Conservation (phyloP, 2,329 filamentous ascomycete genomes). For the Xylaria sp. region DNA sequence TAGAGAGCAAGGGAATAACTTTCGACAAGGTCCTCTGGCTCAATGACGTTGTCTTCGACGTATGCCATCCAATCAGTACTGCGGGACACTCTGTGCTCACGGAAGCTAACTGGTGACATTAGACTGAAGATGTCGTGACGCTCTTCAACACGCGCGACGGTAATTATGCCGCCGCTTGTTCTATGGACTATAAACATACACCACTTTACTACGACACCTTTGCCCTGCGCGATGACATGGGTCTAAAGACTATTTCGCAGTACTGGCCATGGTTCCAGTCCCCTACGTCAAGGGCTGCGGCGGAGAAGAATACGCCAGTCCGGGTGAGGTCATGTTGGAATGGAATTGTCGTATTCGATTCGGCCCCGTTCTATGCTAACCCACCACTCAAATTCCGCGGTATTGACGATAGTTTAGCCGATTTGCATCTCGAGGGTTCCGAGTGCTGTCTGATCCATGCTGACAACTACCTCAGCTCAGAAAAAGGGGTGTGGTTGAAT, state of each 20-base stretch:
- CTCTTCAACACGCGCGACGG: slow-evolving; percentile 60
- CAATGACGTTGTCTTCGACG: slow-evolving; percentile 65
- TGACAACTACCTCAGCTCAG: slow-evolving; percentile 55
- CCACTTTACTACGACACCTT: slow-evolving; percentile 67
- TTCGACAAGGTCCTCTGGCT: slow-evolving; percentile 65
- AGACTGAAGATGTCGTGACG: slow-evolving; percentile 54
- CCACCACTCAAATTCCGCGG: slow-evolving; percentile 64
- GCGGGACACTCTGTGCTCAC: slow-evolving; percentile 22
- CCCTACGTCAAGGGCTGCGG: slow-evolving; percentile 48
- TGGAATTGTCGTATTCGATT: slow-evolving; percentile 58
- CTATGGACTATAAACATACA: slow-evolving; percentile 61
- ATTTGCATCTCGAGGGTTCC: slow-evolving; percentile 62
- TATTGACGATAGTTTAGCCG: slow-evolving; percentile 60
- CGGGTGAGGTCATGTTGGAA: slow-evolving; percentile 73
- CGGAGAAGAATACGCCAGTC: slow-evolving; percentile 57
- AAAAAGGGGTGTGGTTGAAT: slow-evolving; percentile 60
- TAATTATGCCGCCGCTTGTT: slow-evolving; percentile 64
- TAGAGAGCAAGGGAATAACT: slow-evolving; percentile 52
- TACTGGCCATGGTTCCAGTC: slow-evolving; percentile 66
- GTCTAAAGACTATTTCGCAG: slow-evolving; percentile 56
- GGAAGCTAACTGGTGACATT: slow-evolving; percentile 27
- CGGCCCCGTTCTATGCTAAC: slow-evolving; percentile 52
- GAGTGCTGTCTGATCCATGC: slow-evolving; percentile 68
- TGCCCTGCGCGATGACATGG: slow-evolving; percentile 60
- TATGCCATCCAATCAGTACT: slow-evolving; percentile 37